Percentiles rank a stretch among this genome's conserved stretches.
phyloP scores from a whole-genome alignment of 2,329 filamentous ascomycete genomes.

The Pseudogymnoascus sp. region DNA sequence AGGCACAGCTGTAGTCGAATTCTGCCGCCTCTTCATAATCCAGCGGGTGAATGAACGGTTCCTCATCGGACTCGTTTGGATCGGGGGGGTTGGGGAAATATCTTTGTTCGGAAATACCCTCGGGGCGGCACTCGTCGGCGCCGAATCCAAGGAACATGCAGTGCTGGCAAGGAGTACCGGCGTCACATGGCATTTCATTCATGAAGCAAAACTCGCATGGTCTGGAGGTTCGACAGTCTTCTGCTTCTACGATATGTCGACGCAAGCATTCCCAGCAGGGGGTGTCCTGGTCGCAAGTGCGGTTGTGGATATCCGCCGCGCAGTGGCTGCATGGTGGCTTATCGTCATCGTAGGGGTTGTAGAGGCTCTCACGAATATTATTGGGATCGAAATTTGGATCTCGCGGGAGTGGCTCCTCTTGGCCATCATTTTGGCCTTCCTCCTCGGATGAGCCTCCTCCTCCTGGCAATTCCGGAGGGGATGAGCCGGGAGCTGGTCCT shows the following conservation, averaged over 20 bases:
- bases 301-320: not conserved
- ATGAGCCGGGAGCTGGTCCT: not conserved
- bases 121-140: not conserved
- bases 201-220: not conserved
- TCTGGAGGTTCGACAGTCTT: not conserved
- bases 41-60: not conserved
- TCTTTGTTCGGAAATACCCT: not conserved
- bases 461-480: no score
- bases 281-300: not conserved
- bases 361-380: not conserved
- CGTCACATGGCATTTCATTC: not conserved
- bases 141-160: not conserved
- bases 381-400: not conserved
- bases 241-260: not conserved
- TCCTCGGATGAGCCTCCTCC: no score
- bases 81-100: not conserved
- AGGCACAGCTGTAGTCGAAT: not conserved
- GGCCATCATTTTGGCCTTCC: not conserved
- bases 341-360: not conserved
- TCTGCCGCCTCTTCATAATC: not conserved
- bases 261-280: not conserved
- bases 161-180: not conserved
- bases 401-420: not conserved
- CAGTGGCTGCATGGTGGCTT: not conserved
- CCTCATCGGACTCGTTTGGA: not conserved